Evolutionary conservation across 1,139 yeast genomes (phyloP).

Genomic region (Saccharomycopsis hybrid): DNA sequence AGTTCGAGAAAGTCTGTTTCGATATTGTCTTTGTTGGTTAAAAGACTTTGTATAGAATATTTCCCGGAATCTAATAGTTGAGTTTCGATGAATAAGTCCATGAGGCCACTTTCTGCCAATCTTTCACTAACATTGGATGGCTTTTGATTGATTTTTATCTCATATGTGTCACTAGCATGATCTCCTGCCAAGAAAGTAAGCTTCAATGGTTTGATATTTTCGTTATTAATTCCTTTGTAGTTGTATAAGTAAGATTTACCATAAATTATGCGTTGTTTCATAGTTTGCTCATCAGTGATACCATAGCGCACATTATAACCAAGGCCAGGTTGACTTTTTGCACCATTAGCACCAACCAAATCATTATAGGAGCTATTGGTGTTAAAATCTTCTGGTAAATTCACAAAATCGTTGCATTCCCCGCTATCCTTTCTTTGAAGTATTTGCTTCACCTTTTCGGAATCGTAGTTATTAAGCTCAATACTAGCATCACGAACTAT

Average conservation of each 20-base stretch:
- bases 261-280: constrained; percentile 12
- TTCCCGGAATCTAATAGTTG: background rate
- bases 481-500: background rate
- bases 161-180: background rate
- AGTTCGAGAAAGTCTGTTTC: constrained; percentile 25
- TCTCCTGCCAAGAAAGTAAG: constrained; percentile 4
- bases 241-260: constrained; percentile 17
- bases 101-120: constrained; percentile 12
- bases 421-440: background rate
- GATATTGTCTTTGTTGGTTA: constrained; percentile 4
- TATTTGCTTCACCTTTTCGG: constrained; percentile 5
- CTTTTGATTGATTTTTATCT: background rate
- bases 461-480: background rate
- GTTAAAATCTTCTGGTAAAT: background rate
- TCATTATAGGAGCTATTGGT: background rate
- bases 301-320: constrained; percentile 16
- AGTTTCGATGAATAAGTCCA: constrained; percentile 5
- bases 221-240: constrained; percentile 16
- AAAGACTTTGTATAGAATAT: constrained; percentile 3
- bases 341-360: no score
- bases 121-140: constrained; percentile 1
- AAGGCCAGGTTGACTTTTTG: constrained; percentile 6
- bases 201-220: constrained; percentile 14
- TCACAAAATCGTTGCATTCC: constrained; percentile 1
- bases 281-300: constrained; percentile 3